Percentiles rank a stretch among this genome's conserved stretches.
Conservation (phyloP, 305 asterid species). For the Solanum hybrid region DNA sequence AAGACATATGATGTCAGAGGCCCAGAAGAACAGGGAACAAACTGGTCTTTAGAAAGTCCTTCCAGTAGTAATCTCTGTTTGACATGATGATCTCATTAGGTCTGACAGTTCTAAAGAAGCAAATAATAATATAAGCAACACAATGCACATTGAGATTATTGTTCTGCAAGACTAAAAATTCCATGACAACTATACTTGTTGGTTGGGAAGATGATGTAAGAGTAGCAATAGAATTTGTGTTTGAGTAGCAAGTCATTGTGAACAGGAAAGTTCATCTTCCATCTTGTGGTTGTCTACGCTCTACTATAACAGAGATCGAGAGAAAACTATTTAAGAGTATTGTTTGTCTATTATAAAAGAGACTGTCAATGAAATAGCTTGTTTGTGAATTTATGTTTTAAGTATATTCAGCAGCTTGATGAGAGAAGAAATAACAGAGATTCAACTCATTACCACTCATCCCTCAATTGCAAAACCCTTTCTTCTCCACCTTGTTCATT, state of each 20-base stretch:
- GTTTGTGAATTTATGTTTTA: background rate
- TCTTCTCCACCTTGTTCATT: conserved; percentile 89
- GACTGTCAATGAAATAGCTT: background rate
- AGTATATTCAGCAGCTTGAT: background rate
- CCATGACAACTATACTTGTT: background rate
- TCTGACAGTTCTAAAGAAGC: background rate
- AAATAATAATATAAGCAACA: background rate
- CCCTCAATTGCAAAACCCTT: conserved; percentile 64
- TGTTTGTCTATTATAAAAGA: background rate
- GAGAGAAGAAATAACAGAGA: background rate
- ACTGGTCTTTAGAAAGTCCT: background rate
- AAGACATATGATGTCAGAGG: background rate
- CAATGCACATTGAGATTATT: background rate
- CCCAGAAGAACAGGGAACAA: background rate
- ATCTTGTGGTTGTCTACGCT: background rate
- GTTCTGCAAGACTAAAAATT: background rate
- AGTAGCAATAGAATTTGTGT: background rate
- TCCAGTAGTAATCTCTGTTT: background rate
- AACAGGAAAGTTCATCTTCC: background rate
- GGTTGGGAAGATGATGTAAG: background rate
- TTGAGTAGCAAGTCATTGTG: background rate
- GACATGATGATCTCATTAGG: background rate
- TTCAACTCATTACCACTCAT: conserved; percentile 63
- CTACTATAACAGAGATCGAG: background rate
- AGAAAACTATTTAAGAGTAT: background rate